These are phyloP conservation scores for Coniophora puteana DNA, from an alignment of 1,284 basidiomycete species.

Conservation along the genomic window DNA sequence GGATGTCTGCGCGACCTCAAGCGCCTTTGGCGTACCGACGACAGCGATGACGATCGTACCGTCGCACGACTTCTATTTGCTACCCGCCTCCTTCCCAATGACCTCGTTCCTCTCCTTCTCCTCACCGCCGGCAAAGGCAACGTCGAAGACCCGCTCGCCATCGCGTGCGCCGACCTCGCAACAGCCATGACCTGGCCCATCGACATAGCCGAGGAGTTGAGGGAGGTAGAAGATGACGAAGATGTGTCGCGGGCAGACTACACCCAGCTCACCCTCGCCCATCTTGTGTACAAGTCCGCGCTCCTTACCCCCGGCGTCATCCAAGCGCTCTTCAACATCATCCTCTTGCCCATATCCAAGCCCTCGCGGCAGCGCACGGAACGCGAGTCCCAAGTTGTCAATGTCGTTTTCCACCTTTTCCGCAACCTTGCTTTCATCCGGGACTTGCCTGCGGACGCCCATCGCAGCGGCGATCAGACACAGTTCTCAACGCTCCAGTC, in stretches of 20 bases:
- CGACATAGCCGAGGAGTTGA: constrained; percentile 87
- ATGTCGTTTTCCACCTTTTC: constrained; percentile 84
- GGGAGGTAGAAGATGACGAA: constrained; percentile 79
- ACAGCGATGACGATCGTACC: constrained; percentile 91
- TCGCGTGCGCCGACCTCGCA: constrained; percentile 85
- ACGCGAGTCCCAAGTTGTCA: constrained; percentile 83
- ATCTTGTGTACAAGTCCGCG: constrained; percentile 84
- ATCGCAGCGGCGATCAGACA: constrained; percentile 69
- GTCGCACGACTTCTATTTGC: constrained; percentile 90
- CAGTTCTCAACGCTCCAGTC: constrained; percentile 78
- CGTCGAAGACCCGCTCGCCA: constrained; percentile 80
- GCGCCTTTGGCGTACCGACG: constrained; percentile 92
- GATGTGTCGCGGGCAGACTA: constrained; percentile 77
- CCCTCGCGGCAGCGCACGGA: constrained; percentile 61
- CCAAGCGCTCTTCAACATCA: constrained; percentile 64
- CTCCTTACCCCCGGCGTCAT: constrained; percentile 65
- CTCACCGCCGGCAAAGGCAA: constrained; percentile 74
- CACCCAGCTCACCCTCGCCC: constrained; percentile 74
- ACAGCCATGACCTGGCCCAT: constrained; percentile 98
- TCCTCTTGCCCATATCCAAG: constrained; percentile 69
- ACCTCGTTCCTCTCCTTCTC: constrained; percentile 82
- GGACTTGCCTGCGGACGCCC: constrained; percentile 69
- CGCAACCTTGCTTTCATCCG: constrained; percentile 90
- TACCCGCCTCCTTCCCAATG: constrained; percentile 77
- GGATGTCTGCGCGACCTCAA: constrained; percentile 92